A percentile compares a stretch with the other conserved stretches of the same genome.
phyloP scores from a whole-genome alignment of 306 rosid species.

The Prunus padus region DNA sequence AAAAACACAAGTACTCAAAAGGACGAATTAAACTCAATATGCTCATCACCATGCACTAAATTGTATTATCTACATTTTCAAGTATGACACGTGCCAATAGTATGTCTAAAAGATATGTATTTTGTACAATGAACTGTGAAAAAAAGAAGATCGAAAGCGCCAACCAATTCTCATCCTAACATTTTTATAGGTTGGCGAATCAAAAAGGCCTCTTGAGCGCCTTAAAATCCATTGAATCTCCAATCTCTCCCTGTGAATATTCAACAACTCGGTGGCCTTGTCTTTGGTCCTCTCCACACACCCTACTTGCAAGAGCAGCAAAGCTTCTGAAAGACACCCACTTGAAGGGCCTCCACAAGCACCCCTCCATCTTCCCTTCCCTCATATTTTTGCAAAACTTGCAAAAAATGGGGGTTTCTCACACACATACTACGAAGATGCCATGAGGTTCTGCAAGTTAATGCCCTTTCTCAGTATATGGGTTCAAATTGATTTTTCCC shows the following conservation, averaged over 20 bases:
- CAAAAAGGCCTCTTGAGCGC: constrained; percentile 43
- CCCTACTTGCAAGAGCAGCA: constrained; percentile 46
- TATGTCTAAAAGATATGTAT: too few species aligned
- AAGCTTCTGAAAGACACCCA: constrained; percentile 53
- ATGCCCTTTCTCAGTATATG: too few species aligned
- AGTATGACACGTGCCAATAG: too few species aligned
- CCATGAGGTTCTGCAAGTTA: too few species aligned
- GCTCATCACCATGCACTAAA: too few species aligned
- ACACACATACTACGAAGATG: too few species aligned
- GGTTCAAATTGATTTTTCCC: too few species aligned
- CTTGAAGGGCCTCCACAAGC: constrained; percentile 38
- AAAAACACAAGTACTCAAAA: too few species aligned
- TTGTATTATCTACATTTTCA: too few species aligned
- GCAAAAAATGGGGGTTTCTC: constrained; percentile 23
- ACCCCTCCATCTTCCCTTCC: constrained; percentile 12
- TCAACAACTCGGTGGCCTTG: constrained; percentile 37
- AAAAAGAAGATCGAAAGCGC: too few species aligned
- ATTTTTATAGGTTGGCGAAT: not conserved
- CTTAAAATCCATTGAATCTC: constrained; percentile 54
- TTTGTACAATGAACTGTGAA: too few species aligned
- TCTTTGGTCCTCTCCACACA: constrained; percentile 43
- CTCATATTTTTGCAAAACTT: constrained; percentile 29
- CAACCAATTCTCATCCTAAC: not conserved
- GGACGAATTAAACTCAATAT: too few species aligned
- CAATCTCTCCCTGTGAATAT: constrained; percentile 32